Percentiles rank a stretch among this genome's conserved stretches.
Conservation (phyloP, 139 green algal genomes). For the Bryopsis sp. region DNA sequence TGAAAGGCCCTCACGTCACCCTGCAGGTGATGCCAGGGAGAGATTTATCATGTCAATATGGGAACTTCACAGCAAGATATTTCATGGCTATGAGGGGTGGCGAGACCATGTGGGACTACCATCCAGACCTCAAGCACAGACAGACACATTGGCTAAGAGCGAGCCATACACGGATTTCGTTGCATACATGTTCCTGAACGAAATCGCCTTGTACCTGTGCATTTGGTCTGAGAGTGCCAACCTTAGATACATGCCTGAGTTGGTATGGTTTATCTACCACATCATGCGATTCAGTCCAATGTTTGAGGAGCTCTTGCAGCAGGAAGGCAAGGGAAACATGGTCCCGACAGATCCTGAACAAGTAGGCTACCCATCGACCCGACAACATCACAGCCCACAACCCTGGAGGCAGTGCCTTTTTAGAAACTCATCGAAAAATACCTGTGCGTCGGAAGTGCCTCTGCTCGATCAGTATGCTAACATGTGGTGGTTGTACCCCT, state of each 20-base stretch:
- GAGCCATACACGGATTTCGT: constrained; percentile 10
- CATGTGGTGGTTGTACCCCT: not conserved
- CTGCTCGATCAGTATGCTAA: not conserved
- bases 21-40: constrained; percentile 2
- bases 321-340: not conserved
- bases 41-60: constrained; percentile 15
- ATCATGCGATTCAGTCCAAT: constrained; percentile 32
- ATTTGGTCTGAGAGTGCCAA: constrained; percentile 70
- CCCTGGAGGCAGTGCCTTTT: too few species aligned
- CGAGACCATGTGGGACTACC: constrained; percentile 13
- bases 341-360: constrained; percentile 7
- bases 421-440: too few species aligned
- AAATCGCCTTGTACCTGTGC: constrained; percentile 56
- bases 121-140: not conserved
- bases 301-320: constrained; percentile 18
- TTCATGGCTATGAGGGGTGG: constrained; percentile 24
- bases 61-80: constrained; percentile 24
- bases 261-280: constrained; percentile 72
- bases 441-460: not conserved
- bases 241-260: constrained; percentile 63
- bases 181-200: constrained; percentile 10
- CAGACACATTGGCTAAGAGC: not conserved
- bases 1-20: not conserved
- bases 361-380: not conserved
- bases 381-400: too few species aligned